Evolutionary conservation across 768 basidiomycete species (phyloP).

Genomic region (Saitozyma podzolica): DNA sequence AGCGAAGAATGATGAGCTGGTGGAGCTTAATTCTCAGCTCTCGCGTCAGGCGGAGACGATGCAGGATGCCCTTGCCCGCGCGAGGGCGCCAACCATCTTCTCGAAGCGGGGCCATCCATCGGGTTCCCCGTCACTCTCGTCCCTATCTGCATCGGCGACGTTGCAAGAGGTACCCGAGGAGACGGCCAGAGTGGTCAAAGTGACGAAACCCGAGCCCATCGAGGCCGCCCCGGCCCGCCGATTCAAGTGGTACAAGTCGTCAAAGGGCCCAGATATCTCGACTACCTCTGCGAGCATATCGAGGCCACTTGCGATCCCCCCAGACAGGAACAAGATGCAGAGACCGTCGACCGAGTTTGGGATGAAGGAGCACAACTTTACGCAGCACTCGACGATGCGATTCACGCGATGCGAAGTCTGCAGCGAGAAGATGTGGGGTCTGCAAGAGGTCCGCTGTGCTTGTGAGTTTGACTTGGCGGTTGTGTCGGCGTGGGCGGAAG

Average conservation of each 20-base stretch:
- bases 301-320: constrained; percentile 35
- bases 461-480: constrained; percentile 58
- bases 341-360: constrained; percentile 46
- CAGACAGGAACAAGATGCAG: constrained; percentile 23
- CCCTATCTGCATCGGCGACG: constrained; percentile 43
- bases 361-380: constrained; percentile 74
- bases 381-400: constrained; percentile 80
- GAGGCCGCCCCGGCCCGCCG: constrained; percentile 50
- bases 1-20: constrained; percentile 87
- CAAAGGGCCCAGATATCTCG: constrained; percentile 48
- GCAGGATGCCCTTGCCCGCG: constrained; percentile 45
- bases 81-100: constrained; percentile 28
- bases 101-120: constrained; percentile 38
- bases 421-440: constrained; percentile 97
- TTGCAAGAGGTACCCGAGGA: constrained; percentile 53
- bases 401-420: constrained; percentile 94
- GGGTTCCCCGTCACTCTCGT: constrained; percentile 45
- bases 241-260: constrained; percentile 56
- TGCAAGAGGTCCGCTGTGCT: constrained; percentile 81
- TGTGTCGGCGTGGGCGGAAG: not conserved
- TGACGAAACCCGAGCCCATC: constrained; percentile 45
- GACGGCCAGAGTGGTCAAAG: constrained; percentile 51
- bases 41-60: constrained; percentile 69
- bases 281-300: constrained; percentile 47
- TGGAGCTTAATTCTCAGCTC: constrained; percentile 81